Conservation (phyloP, 1,139 yeast species). For the Diutina sp. region DNA sequence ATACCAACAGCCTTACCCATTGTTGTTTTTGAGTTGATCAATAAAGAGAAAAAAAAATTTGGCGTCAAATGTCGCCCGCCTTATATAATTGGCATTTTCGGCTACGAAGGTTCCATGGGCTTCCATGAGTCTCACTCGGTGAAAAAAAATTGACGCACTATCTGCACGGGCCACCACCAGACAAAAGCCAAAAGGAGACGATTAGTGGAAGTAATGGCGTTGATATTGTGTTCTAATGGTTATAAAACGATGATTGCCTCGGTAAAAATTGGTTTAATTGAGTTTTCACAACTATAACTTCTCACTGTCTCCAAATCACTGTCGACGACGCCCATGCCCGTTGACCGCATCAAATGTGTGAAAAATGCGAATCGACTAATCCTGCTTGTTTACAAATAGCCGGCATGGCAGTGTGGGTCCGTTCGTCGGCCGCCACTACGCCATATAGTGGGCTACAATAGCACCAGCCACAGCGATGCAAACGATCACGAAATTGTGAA, state of each 20-base stretch:
- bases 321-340: too few species aligned
- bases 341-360: background rate
- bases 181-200: too few species aligned
- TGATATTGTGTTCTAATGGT: too few species aligned
- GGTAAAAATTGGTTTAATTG: too few species aligned
- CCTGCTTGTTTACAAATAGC: background rate
- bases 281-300: too few species aligned
- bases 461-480: too few species aligned
- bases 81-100: background rate
- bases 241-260: too few species aligned
- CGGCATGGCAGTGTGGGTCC: background rate
- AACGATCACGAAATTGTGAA: too few species aligned
- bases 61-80: background rate
- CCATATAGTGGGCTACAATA: too few species aligned
- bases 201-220: too few species aligned
- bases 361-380: background rate
- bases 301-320: too few species aligned
- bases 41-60: constrained; percentile 3
- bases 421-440: too few species aligned
- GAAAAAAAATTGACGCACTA: background rate
- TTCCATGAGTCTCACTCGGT: background rate
- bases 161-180: background rate
- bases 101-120: background rate
- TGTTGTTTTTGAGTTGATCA: background rate
- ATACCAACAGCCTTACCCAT: constrained; percentile 39